Evolutionary conservation across 371 early-diverging fungal genomes (phyloP), one percentile per base, ranked within the genome.

Genomic region (Lichtheimia ramosa): DNA sequence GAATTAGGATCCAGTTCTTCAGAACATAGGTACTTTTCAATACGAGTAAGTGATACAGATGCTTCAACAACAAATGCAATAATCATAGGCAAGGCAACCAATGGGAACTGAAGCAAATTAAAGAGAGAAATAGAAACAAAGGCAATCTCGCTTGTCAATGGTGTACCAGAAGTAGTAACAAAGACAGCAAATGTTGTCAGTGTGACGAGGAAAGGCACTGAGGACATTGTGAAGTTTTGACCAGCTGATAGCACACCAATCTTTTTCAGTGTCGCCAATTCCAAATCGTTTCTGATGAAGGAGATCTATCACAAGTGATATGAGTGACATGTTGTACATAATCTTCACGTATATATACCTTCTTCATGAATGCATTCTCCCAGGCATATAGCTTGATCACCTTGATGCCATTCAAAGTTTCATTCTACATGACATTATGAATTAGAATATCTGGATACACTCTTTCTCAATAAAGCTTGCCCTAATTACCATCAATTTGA

Each of bases 101-200:
- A 73, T 48, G 97, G 97, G 85, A 93, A 94, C 65, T 91, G 92
- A n/a, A 98, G 81, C 61, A 96, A 78, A 72, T 94, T 95, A 84
- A 98, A 96, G 12, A 97, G 83, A 1, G 96, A 77, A 59, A 98
- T 83, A 20, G 96, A 84, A 2, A 95, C 92, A 73, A 96, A 97
- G 0, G 94, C 92, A 62, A 86, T 74, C 46, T 85, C 84, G 12
- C 90, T 83, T 0, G 88, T 91, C 71, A 96, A 74, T 4, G 90
- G 88, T 16, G 66, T 53, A 46, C 75, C 68, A 14, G 85, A 74
- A 15, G 81, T 73, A 20, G 83, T 56, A n/a, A 83, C 77, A 61
- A 93, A 96, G 2, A 92, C 77, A 0, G 88, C 84, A 83, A 96
- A 96, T 0, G 93, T 93, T 5, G 87, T 67, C 40, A 97, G 84